Conservation (phyloP, 192 early-diverging fungal genomes). For the Coemansia asiatica region DNA sequence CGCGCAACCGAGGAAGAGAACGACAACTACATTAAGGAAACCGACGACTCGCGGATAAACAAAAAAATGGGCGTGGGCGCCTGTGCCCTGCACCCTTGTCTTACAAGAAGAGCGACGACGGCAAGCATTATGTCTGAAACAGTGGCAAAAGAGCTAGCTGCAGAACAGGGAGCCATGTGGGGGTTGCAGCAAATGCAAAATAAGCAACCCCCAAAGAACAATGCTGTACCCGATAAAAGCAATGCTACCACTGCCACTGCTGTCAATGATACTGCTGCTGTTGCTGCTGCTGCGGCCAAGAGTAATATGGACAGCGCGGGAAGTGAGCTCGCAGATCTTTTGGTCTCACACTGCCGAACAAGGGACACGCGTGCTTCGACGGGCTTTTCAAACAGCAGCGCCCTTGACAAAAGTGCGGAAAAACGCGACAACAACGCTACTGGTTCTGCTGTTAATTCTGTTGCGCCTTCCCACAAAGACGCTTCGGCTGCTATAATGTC, state of each 20-base stretch:
- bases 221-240: background rate
- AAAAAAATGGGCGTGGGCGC: constrained; percentile 35
- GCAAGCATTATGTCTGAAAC: background rate
- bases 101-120: constrained; percentile 31
- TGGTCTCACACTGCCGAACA: constrained; percentile 4
- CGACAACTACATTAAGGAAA: constrained; percentile 44
- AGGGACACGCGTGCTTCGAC: background rate
- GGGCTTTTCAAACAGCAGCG: background rate
- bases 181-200: background rate
- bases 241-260: background rate
- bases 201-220: background rate
- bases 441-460: background rate
- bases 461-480: background rate
- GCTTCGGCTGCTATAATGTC: background rate
- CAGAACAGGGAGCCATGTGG: constrained; percentile 7
- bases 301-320: background rate
- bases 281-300: background rate
- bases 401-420: background rate
- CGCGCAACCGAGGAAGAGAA: constrained; percentile 30
- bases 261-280: no score
- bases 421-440: background rate
- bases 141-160: constrained; percentile 6
- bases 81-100: constrained; percentile 49
- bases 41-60: constrained; percentile 30
- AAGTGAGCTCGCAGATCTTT: constrained; percentile 5